Evolutionary conservation across 1,284 basidiomycete genomes (phyloP).

Genomic region (Chalciporus sp.): DNA sequence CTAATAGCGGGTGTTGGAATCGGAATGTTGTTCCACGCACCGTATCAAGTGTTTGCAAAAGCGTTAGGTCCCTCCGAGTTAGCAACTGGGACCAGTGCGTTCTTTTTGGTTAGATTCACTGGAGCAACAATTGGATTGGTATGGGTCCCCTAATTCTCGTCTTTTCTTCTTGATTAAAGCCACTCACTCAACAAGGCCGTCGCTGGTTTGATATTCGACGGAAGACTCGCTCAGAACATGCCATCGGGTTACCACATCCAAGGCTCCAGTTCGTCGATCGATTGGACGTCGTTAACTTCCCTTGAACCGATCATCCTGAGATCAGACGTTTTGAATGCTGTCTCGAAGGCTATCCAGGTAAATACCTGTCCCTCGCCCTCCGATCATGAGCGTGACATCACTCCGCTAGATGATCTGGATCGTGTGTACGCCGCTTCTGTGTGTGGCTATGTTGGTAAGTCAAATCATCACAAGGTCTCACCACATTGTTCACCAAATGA

Average conservation of each 20-base stretch:
- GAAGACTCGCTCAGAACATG: slow-evolving; percentile 48
- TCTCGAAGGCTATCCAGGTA: slow-evolving; percentile 60
- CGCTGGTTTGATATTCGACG: slow-evolving; percentile 74
- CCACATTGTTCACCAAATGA: slow-evolving; percentile 19
- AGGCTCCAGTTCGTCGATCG: slow-evolving; percentile 47
- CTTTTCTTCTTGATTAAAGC: slow-evolving; percentile 4
- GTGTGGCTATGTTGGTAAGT: slow-evolving; percentile 53
- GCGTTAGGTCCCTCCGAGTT: slow-evolving; percentile 64
- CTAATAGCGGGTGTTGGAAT: slow-evolving; percentile 75
- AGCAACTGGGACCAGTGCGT: slow-evolving; percentile 79
- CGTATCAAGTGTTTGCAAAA: slow-evolving; percentile 73
- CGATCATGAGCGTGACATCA: slow-evolving; percentile 15
- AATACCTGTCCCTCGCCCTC: slow-evolving; percentile 14
- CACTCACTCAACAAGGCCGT: slow-evolving; percentile 52
- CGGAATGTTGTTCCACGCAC: slow-evolving; percentile 81
- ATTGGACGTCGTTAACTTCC: slow-evolving; percentile 52
- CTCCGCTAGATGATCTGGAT: slow-evolving; percentile 58
- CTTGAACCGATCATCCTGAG: slow-evolving; percentile 47
- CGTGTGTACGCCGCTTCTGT: slow-evolving; percentile 59
- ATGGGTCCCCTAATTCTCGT: slow-evolving; percentile 30
- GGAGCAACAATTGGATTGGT: slow-evolving; percentile 80
- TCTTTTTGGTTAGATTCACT: slow-evolving; percentile 82
- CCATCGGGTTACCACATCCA: slow-evolving; percentile 48
- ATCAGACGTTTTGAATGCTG: slow-evolving; percentile 43
- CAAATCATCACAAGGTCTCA: neutral